These are phyloP conservation scores for Inosperma sp. DNA, from an alignment of 768 basidiomycete genomes.

Conservation along the genomic window DNA sequence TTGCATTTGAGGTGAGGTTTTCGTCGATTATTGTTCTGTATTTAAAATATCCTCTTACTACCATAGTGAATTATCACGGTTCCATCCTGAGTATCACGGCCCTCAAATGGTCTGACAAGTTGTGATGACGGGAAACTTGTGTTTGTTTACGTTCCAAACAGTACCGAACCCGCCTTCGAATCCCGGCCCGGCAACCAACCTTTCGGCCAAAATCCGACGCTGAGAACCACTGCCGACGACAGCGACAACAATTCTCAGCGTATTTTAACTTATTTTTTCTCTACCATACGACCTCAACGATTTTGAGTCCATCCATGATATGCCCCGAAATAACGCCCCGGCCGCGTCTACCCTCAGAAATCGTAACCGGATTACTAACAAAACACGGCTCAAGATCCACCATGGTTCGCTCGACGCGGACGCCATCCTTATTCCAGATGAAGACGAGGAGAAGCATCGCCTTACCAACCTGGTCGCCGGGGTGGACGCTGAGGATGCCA, in stretches of 20 bases:
- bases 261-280: slow-evolving; percentile 36
- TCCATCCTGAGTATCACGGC: too few species aligned
- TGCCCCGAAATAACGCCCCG: slow-evolving; percentile 78
- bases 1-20: too few species aligned
- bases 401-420: slow-evolving; percentile 80
- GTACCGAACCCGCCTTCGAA: slow-evolving; percentile 32
- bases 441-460: slow-evolving; percentile 79
- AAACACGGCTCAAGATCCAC: slow-evolving; percentile 82
- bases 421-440: slow-evolving; percentile 75
- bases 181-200: slow-evolving; percentile 52
- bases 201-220: slow-evolving; percentile 63
- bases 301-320: slow-evolving; percentile 65
- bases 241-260: slow-evolving; percentile 34
- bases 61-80: too few species aligned
- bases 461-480: slow-evolving; percentile 74
- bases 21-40: too few species aligned
- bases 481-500: slow-evolving; percentile 90
- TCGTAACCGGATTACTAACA: slow-evolving; percentile 89
- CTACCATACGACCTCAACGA: slow-evolving; percentile 27
- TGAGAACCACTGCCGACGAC: slow-evolving; percentile 52
- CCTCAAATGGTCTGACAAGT: neutral
- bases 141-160: slow-evolving; percentile 39
- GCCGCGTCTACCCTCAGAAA: slow-evolving; percentile 77
- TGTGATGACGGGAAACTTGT: neutral
- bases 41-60: too few species aligned